These are phyloP conservation scores for Wakefieldia striispora DNA, from an alignment of 768 basidiomycete genomes.

Conservation along the genomic window DNA sequence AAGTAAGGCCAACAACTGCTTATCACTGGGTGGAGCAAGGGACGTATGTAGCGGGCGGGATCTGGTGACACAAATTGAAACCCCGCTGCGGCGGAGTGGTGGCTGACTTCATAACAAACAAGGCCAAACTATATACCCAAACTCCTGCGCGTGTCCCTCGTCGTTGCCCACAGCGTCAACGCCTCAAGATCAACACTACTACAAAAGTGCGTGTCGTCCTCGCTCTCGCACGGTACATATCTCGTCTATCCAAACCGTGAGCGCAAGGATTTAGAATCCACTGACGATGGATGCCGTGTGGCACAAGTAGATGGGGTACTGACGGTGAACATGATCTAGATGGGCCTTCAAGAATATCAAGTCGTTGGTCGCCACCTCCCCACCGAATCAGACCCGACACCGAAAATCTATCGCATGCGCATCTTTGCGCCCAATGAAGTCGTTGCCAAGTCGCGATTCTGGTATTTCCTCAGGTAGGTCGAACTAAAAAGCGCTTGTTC, in stretches of 20 bases:
- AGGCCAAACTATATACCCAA: slow-evolving; percentile 24
- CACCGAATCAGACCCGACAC: slow-evolving; percentile 87
- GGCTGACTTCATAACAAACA: too few relatives aligned
- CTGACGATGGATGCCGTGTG: slow-evolving; percentile 32
- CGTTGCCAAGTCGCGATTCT: slow-evolving; percentile 98
- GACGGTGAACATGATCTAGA: slow-evolving; percentile 38
- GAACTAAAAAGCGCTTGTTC: too few relatives aligned
- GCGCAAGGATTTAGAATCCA: not conserved
- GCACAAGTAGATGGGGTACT: slow-evolving; percentile 20
- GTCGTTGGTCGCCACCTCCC: slow-evolving; percentile 97
- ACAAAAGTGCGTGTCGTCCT: slow-evolving; percentile 29
- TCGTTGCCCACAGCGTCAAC: slow-evolving; percentile 30
- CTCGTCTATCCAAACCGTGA: not conserved
- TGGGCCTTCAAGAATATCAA: slow-evolving; percentile 90
- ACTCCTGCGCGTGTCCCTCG: slow-evolving; percentile 7
- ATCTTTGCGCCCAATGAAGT: slow-evolving; percentile 99
- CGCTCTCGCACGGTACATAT: not conserved
- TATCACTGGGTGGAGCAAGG: too few relatives aligned
- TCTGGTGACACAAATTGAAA: too few relatives aligned
- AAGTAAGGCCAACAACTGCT: too few relatives aligned
- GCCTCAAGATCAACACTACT: slow-evolving; percentile 20
- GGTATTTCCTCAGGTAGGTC: slow-evolving; percentile 93
- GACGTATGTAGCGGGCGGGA: too few relatives aligned
- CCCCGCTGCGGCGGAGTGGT: too few relatives aligned
- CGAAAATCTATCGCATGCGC: slow-evolving; percentile 99